Percentiles rank a stretch among this genome's conserved stretches.
These are phyloP conservation scores for Hortaea sp. DNA, from an alignment of 2,329 filamentous ascomycete species.

Conservation along the genomic window DNA sequence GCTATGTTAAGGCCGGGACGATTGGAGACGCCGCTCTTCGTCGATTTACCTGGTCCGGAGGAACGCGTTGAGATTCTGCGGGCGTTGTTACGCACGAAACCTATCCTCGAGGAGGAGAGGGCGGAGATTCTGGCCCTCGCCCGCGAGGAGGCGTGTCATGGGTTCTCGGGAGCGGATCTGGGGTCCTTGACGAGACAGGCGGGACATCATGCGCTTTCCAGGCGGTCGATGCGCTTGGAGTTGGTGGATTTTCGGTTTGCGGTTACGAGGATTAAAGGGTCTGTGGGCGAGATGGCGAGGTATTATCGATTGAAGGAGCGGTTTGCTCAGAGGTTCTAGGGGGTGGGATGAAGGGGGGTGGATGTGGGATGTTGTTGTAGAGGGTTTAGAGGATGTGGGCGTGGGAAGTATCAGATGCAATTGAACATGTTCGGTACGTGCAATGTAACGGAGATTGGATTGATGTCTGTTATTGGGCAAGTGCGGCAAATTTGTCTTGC, in stretches of 20 bases:
- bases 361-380: too few species aligned
- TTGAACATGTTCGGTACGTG: too few species aligned
- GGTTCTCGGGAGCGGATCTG: conserved; percentile 66
- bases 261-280: conserved; percentile 33
- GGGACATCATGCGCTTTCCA: conserved; percentile 45
- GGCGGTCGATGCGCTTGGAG: conserved; percentile 36
- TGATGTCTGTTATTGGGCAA: too few species aligned
- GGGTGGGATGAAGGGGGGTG: not conserved
- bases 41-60: conserved; percentile 68
- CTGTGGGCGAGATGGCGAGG: conserved; percentile 47
- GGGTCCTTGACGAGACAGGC: conserved; percentile 50
- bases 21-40: conserved; percentile 77
- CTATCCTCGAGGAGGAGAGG: conserved; percentile 37
- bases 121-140: conserved; percentile 48
- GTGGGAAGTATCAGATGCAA: too few species aligned
- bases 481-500: too few species aligned
- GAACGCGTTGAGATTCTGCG: conserved; percentile 80
- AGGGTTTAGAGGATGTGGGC: too few species aligned
- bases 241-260: conserved; percentile 38
- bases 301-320: conserved; percentile 45
- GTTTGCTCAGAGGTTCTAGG: conserved; percentile 8
- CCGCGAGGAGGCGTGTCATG: conserved; percentile 54
- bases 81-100: conserved; percentile 50
- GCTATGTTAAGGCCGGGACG: conserved; percentile 89
- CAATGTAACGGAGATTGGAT: too few species aligned